phyloP scores from a whole-genome alignment of 768 basidiomycete species.

The Paxillus involutus region DNA sequence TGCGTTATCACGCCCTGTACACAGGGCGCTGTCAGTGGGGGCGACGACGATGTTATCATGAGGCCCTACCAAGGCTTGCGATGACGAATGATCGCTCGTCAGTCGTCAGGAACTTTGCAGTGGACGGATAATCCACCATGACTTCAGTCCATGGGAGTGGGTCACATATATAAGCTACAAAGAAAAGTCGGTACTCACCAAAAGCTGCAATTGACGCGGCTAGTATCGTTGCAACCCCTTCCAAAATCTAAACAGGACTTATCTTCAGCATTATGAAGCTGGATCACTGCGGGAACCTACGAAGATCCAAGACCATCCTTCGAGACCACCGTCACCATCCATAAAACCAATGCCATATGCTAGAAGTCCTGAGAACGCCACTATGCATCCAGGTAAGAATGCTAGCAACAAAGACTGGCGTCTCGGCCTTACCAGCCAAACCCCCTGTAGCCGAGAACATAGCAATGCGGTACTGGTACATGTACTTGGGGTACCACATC shows the following conservation, averaged over 20 bases:
- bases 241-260: slow-evolving; percentile 10
- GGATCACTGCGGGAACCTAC: slow-evolving; percentile 30
- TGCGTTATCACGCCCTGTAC: slow-evolving; percentile 46
- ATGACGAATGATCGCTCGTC: slow-evolving; percentile 60
- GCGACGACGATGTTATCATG: not conserved
- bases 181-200: slow-evolving; percentile 29
- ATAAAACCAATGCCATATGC: slow-evolving; percentile 58
- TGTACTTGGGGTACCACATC: slow-evolving; percentile 67
- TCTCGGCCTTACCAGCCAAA: slow-evolving; percentile 41
- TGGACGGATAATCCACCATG: slow-evolving; percentile 60
- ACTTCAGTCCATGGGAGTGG: slow-evolving; percentile 32
- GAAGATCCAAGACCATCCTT: slow-evolving; percentile 75
- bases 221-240: slow-evolving; percentile 56
- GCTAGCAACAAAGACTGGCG: not conserved
- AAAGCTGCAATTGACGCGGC: slow-evolving; percentile 55
- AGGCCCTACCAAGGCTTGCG: slow-evolving; percentile 49
- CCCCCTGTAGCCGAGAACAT: slow-evolving; percentile 68
- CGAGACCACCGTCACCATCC: slow-evolving; percentile 42
- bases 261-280: not conserved
- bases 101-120: slow-evolving; percentile 58
- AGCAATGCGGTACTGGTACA: slow-evolving; percentile 58
- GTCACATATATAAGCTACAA: not conserved
- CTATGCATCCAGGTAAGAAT: slow-evolving; percentile 8
- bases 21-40: slow-evolving; percentile 29
- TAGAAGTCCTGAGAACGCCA: slow-evolving; percentile 58